Conservation (phyloP, 768 basidiomycete genomes). For the Cystobasidium tubakii region DNA sequence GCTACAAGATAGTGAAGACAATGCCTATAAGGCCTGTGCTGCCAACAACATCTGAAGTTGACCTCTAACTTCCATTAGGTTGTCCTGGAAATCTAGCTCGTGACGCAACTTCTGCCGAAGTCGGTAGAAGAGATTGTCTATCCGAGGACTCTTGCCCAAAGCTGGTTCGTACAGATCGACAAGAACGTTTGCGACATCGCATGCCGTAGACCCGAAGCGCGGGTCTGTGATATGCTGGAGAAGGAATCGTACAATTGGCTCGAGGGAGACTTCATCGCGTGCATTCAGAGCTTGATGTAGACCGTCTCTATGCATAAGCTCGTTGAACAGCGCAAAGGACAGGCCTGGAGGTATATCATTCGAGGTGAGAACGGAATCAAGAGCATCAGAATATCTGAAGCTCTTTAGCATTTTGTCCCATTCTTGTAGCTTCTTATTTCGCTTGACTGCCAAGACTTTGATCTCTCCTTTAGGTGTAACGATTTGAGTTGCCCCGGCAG, state of each 20-base stretch:
- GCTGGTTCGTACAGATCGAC: slow-evolving; percentile 88
- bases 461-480: slow-evolving; percentile 57
- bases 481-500: slow-evolving; percentile 46
- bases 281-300: slow-evolving; percentile 76
- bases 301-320: slow-evolving; percentile 85
- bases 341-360: slow-evolving; percentile 49
- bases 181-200: slow-evolving; percentile 70
- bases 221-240: slow-evolving; percentile 80
- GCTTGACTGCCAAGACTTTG: slow-evolving; percentile 47
- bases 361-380: slow-evolving; percentile 84
- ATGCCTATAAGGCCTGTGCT: not conserved
- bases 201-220: slow-evolving; percentile 82
- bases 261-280: slow-evolving; percentile 85
- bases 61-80: slow-evolving; percentile 73
- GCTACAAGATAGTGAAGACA: not conserved
- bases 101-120: slow-evolving; percentile 75
- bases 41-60: slow-evolving; percentile 75
- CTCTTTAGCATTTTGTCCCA: slow-evolving; percentile 83
- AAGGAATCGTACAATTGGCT: slow-evolving; percentile 80
- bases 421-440: slow-evolving; percentile 66
- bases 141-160: slow-evolving; percentile 86
- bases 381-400: slow-evolving; percentile 89
- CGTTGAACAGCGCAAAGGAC: slow-evolving; percentile 68
- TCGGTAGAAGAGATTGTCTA: slow-evolving; percentile 76
- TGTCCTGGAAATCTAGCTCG: slow-evolving; percentile 81